Evolutionary conservation across 306 rosid species (phyloP).

Genomic region (Citrullus mucosospermus): DNA sequence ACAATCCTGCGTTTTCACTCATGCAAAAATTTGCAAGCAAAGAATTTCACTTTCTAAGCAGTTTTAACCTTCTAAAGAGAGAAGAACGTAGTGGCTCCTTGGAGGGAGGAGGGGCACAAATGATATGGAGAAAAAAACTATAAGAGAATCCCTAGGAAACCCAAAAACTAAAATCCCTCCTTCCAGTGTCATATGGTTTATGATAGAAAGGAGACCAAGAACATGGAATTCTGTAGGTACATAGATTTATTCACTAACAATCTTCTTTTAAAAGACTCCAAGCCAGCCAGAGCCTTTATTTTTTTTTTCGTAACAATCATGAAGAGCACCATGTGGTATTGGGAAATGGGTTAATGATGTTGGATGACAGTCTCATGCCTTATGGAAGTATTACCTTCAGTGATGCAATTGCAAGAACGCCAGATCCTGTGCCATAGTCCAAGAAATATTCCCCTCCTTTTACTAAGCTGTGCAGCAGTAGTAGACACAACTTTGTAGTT

Average conservation of each 20-base stretch:
- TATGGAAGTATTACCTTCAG: constrained; percentile 44
- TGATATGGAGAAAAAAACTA: too few relatives aligned
- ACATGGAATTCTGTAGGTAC: background rate
- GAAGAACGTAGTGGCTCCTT: too few relatives aligned
- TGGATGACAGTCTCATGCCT: background rate
- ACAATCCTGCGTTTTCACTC: too few relatives aligned
- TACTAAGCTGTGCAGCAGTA: constrained; percentile 45
- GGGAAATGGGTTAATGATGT: background rate
- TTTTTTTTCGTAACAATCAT: background rate
- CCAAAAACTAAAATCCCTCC: background rate
- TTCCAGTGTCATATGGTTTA: background rate
- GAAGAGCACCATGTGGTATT: background rate
- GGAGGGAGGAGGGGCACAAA: too few relatives aligned
- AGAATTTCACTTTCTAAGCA: too few relatives aligned
- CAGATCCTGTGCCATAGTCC: constrained; percentile 94
- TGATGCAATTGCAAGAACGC: constrained; percentile 84
- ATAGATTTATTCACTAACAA: background rate
- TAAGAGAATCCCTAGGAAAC: background rate
- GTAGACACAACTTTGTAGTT: constrained; percentile 66
- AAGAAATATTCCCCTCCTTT: constrained; percentile 65
- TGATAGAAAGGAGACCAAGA: background rate
- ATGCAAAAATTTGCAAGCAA: too few relatives aligned
- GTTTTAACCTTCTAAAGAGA: too few relatives aligned
- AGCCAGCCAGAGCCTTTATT: background rate
- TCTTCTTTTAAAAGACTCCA: background rate